Evolutionary conservation across 2,329 filamentous ascomycete genomes (phyloP), one percentile per base, ranked within the genome.

Genomic region (Arthrobotrys megalospora): DNA sequence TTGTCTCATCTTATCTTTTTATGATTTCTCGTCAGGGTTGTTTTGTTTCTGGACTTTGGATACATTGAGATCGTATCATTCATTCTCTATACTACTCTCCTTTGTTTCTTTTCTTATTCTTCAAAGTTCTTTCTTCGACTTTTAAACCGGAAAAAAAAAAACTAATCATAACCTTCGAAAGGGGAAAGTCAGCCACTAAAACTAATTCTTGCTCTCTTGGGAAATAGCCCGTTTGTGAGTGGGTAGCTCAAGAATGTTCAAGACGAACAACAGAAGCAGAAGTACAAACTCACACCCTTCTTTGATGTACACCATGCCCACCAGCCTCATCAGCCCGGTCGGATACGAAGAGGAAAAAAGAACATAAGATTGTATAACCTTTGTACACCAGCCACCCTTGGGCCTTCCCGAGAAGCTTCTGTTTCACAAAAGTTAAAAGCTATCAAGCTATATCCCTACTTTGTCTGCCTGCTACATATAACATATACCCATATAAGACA

Each of bases 401-500:
- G 60, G 24, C 34, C 41, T 24, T 64, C 43, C 60, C 60, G 41
- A 41, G 47, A 36, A 32, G 48, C 36, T 60, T 60, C 55, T 36
- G 65, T 69, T 58, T 60, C 50, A 69, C 65, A 55, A 69, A 64
- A 63, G 53, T 58, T 41, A 58, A 58, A 41, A 58, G 34, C 53
- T 41, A 58, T 12, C 19, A 60, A 24, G 34, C 34, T 43, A 36
- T 14, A 41, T 24, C 55, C 55, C 55, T 14, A 6, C 19, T 28
- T 60, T 60, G 55, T 60, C 19, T 28, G 12, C 16, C 34, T 12
- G 10, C 41, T 41, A 60, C 41, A 43, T 60, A 58, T 21, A 58
- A 38, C 36, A 60, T 48, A 48, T 64, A 64, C 60, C 60, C 19
- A 47, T 34, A 32, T 64, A 48, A n/a, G n/a, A 28, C 50, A 1